A percentile compares a stretch with the other conserved stretches of the same genome.
phyloP scores from a whole-genome alignment of 208 protist species.

The Trypanosoma caninum region DNA sequence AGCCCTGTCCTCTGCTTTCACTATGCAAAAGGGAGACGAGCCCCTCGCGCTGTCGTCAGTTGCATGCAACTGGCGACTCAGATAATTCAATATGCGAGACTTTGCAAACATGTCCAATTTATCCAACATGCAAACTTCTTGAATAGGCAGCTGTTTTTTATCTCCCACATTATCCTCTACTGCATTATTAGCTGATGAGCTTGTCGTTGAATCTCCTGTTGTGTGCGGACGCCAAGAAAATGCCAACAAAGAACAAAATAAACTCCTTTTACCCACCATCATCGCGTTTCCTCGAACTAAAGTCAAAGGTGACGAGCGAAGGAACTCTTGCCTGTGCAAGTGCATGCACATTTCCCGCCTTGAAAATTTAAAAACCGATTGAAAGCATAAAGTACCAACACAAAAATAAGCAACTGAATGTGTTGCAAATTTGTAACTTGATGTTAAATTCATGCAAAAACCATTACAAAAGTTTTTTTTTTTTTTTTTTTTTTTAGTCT shows the following conservation, averaged over 20 bases:
- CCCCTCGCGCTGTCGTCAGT: not conserved
- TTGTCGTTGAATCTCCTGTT: not conserved
- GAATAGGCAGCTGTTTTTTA: not conserved
- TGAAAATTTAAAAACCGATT: too few species aligned
- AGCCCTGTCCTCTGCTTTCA: conserved; percentile 1
- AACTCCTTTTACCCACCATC: too few species aligned
- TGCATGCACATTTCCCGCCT: too few species aligned
- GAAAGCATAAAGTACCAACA: too few species aligned
- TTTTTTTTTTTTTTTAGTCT: not conserved
- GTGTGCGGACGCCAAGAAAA: not conserved
- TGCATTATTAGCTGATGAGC: too few species aligned
- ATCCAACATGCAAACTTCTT: conserved; percentile 16
- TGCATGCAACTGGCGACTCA: conserved; percentile 12
- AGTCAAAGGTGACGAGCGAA: too few species aligned
- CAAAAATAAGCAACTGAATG: too few species aligned
- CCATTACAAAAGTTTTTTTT: conserved; percentile 3
- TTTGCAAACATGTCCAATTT: conserved; percentile 26
- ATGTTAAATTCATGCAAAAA: not conserved
- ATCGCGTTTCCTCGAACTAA: too few species aligned
- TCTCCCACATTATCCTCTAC: not conserved
- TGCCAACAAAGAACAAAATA: too few species aligned
- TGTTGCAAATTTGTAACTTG: not conserved
- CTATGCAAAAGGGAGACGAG: conserved; percentile 20
- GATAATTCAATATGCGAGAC: conserved; percentile 32
- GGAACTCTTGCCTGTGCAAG: too few species aligned